Conservation (phyloP, 2,329 filamentous ascomycete species). For the Cytospora paraplurivora region DNA sequence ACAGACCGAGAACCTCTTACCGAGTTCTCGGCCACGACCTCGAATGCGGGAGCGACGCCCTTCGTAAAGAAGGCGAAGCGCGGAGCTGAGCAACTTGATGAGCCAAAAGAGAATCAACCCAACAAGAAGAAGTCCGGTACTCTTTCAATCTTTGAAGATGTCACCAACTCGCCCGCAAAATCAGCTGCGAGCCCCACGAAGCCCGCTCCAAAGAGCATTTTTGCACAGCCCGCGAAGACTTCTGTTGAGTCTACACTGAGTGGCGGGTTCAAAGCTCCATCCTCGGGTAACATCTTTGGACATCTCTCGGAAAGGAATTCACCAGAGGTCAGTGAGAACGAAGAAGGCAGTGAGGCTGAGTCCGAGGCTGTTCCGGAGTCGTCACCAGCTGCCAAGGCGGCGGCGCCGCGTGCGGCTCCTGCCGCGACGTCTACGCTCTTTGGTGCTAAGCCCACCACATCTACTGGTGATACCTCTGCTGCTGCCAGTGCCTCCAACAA, state of each 20-base stretch:
- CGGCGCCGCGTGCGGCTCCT: constrained; percentile 44
- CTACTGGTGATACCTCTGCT: constrained; percentile 44
- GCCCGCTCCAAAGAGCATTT: constrained; percentile 38
- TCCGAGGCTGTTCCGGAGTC: constrained; percentile 43
- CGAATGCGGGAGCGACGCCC: constrained; percentile 33
- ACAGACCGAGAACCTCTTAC: constrained; percentile 43
- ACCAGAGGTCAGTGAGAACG: constrained; percentile 55
- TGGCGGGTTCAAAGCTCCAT: constrained; percentile 30
- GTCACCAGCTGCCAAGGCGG: constrained; percentile 47
- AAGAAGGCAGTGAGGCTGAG: constrained; percentile 54
- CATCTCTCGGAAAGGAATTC: constrained; percentile 61
- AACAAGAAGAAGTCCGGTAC: constrained; percentile 57
- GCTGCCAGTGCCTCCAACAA: constrained; percentile 47
- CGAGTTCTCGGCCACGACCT: constrained; percentile 37
- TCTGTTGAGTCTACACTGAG: constrained; percentile 47
- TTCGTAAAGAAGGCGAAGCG: constrained; percentile 55
- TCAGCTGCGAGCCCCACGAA: constrained; percentile 39
- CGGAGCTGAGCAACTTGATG: constrained; percentile 49
- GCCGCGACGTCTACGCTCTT: constrained; percentile 46
- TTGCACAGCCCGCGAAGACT: constrained; percentile 38
- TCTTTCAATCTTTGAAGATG: constrained; percentile 59
- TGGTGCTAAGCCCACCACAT: constrained; percentile 33
- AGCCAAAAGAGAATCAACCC: constrained; percentile 50
- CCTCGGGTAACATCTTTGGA: constrained; percentile 56
- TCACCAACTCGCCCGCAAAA: constrained; percentile 50